Evolutionary conservation across 179 eudicot genomes (phyloP).

Genomic region (Nepenthes alata): DNA sequence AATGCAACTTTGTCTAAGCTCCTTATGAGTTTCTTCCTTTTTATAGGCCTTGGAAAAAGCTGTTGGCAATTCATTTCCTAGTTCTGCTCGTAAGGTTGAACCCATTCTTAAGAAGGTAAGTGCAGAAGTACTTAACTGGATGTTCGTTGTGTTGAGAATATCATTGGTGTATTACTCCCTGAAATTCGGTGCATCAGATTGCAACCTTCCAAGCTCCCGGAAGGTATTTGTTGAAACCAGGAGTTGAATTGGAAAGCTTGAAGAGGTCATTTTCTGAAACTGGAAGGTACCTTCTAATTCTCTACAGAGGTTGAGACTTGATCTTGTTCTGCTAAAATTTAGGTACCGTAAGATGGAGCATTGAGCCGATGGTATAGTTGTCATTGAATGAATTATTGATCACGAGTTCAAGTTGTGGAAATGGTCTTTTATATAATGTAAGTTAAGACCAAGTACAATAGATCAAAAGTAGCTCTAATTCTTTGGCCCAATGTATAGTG

Average conservation of each 20-base stretch:
- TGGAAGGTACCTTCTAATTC: constrained; percentile 41
- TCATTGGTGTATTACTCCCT: constrained; percentile 12
- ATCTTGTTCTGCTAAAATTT: too few relatives aligned
- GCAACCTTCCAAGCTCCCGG: constrained; percentile 70
- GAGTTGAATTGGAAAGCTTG: constrained; percentile 41
- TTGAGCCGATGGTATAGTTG: too few relatives aligned
- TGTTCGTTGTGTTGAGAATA: constrained; percentile 3
- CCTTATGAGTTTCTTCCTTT: constrained; percentile 1
- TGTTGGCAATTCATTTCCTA: constrained; percentile 50
- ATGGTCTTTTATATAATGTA: too few relatives aligned
- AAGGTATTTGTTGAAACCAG: constrained; percentile 67
- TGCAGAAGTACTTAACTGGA: constrained; percentile 6
- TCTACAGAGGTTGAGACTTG: not conserved
- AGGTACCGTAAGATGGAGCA: too few relatives aligned
- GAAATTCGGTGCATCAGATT: constrained; percentile 43
- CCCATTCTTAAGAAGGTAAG: constrained; percentile 69
- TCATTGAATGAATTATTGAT: too few relatives aligned
- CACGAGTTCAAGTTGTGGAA: too few relatives aligned
- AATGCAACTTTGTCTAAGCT: not conserved
- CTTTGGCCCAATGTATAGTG: too few relatives aligned
- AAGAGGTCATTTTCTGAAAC: constrained; percentile 38
- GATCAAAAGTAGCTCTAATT: too few relatives aligned
- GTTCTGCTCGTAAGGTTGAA: constrained; percentile 52
- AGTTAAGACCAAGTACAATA: too few relatives aligned
- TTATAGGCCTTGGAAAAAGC: constrained; percentile 83